These are phyloP conservation scores for Schizosaccharomyces octosporus DNA, from an alignment of 805 yeast species.

Conservation along the genomic window DNA sequence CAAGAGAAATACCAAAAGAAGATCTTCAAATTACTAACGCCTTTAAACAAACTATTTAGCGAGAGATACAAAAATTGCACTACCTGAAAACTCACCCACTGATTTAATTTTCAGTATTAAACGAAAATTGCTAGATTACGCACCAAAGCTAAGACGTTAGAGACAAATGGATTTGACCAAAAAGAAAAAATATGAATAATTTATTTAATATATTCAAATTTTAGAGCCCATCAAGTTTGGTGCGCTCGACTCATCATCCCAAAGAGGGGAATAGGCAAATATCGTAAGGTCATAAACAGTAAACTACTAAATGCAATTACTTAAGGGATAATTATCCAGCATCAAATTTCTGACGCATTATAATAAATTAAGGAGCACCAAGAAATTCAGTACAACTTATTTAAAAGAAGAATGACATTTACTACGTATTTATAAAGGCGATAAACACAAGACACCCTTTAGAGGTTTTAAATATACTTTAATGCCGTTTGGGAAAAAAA, in stretches of 20 bases:
- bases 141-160: too few species aligned
- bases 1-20: too few species aligned
- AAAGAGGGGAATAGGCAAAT: slow-evolving; percentile 7
- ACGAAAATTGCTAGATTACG: too few species aligned
- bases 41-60: too few species aligned
- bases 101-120: too few species aligned
- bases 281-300: slow-evolving; percentile 9
- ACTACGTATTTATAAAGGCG: background rate
- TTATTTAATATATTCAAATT: too few species aligned
- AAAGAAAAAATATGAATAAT: too few species aligned
- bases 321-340: slow-evolving; percentile 7
- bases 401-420: slow-evolving; percentile 7
- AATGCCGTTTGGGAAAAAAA: slow-evolving; percentile 13
- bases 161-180: too few species aligned
- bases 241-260: slow-evolving; percentile 7
- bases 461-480: slow-evolving; percentile 12
- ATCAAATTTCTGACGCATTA: slow-evolving; percentile 5
- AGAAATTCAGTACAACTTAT: slow-evolving; percentile 8
- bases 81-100: too few species aligned
- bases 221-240: background rate
- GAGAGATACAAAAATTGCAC: too few species aligned
- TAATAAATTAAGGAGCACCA: slow-evolving; percentile 4
- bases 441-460: slow-evolving; percentile 6
- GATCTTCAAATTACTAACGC: too few species aligned
- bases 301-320: slow-evolving; percentile 7